Evolutionary conservation across 78 protist genomes (phyloP).

Genomic region (Isochrysis galbana): DNA sequence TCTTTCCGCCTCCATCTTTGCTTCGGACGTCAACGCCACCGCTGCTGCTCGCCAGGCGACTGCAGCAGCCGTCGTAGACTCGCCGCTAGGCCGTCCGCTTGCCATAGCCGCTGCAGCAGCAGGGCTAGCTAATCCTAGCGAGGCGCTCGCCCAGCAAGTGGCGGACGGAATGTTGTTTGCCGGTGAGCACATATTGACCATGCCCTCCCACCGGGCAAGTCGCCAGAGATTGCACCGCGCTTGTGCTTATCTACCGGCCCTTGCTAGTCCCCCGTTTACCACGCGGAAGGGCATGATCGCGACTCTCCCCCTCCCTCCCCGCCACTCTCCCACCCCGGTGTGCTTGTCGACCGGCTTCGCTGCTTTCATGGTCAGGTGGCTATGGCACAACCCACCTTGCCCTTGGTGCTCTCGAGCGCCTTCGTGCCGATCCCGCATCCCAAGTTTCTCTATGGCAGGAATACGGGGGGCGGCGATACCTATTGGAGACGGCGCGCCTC

Average conservation of each 20-base stretch:
- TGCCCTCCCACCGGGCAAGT: too few species aligned
- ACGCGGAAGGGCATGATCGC: too few species aligned
- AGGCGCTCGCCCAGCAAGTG: background rate
- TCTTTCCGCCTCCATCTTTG: background rate
- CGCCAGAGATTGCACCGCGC: too few species aligned
- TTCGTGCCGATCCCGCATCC: background rate
- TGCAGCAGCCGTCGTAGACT: background rate
- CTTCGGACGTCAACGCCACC: background rate
- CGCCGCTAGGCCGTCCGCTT: background rate
- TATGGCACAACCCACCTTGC: background rate
- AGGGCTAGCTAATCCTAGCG: background rate
- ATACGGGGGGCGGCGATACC: background rate
- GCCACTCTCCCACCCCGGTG: background rate
- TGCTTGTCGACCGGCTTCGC: background rate
- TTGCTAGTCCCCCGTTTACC: too few species aligned
- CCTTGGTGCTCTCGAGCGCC: background rate
- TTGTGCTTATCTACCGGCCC: too few species aligned
- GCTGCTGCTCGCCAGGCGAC: background rate
- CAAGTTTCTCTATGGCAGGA: background rate
- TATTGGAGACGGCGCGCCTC: background rate
- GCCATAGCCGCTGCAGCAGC: background rate
- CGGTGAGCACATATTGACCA: too few species aligned
- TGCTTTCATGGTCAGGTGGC: background rate
- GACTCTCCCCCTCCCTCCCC: background rate
- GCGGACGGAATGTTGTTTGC: background rate